Conservation (phyloP, 129 eudicot species). For the Logfia minima region DNA sequence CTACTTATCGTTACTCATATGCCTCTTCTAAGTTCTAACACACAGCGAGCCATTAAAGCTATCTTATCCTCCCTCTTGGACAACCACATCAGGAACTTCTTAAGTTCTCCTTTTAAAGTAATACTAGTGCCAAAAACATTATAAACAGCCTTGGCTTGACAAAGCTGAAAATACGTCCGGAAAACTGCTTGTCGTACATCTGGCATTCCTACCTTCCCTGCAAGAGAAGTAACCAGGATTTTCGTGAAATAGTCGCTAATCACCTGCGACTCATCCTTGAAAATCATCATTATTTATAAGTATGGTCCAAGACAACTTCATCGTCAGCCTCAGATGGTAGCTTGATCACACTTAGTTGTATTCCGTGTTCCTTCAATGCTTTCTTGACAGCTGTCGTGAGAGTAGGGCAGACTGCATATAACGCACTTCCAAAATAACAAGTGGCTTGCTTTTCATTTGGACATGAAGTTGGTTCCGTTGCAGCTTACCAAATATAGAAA, state of each 20-base stretch:
- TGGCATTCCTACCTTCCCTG: neutral
- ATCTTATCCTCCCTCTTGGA: neutral
- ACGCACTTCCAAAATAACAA: neutral
- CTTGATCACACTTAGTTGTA: neutral
- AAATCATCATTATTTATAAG: neutral
- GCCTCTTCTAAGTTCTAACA: neutral
- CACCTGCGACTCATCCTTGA: neutral
- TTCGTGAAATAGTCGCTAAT: neutral
- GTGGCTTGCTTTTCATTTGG: neutral
- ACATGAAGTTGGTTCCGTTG: no score
- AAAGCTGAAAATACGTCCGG: neutral
- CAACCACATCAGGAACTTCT: neutral
- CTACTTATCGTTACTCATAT: neutral
- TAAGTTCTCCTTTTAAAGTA: neutral
- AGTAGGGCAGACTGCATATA: neutral
- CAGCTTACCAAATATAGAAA: slow-evolving; percentile 17
- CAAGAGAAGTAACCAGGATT: neutral
- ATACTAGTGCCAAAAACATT: neutral
- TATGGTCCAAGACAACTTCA: neutral
- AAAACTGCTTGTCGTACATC: neutral
- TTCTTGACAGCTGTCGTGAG: neutral
- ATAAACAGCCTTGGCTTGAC: neutral
- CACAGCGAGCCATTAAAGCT: neutral
- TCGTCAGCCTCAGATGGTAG: neutral
- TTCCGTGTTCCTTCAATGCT: neutral